Conservation (phyloP, 352 stramenopile genomes). For the Plasmopara halstedii region DNA sequence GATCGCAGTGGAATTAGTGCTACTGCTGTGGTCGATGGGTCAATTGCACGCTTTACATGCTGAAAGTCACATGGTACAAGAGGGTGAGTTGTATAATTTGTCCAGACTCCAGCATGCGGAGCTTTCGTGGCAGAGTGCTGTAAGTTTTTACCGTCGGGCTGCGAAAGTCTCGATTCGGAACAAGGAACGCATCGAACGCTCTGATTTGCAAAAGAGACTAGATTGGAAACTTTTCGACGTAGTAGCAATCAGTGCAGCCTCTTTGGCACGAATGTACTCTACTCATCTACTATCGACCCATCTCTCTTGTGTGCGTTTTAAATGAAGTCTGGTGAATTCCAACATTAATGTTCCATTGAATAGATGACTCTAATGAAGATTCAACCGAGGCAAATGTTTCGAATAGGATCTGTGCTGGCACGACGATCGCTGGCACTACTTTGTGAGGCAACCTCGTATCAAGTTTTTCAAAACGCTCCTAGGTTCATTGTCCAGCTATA, state of each 20-base stretch:
- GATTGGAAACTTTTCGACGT: slow-evolving; percentile 18
- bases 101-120: slow-evolving; percentile 24
- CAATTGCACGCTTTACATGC: slow-evolving; percentile 29
- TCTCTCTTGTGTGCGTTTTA: slow-evolving; percentile 17
- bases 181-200: background rate
- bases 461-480: slow-evolving; percentile 8
- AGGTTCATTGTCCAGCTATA: slow-evolving; percentile 5
- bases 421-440: slow-evolving; percentile 28
- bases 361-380: slow-evolving; percentile 41
- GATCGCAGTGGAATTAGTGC: slow-evolving; percentile 26
- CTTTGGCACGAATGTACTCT: slow-evolving; percentile 18
- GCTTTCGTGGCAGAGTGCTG: slow-evolving; percentile 20
- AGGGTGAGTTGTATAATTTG: slow-evolving; percentile 3
- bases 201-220: slow-evolving; percentile 1
- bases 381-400: slow-evolving; percentile 24
- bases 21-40: slow-evolving; percentile 30
- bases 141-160: slow-evolving; percentile 18
- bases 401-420: slow-evolving; percentile 29
- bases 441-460: background rate
- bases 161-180: slow-evolving; percentile 2
- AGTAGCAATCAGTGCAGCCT: background rate
- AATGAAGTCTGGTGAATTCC: background rate
- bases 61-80: slow-evolving; percentile 19
- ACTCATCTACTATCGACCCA: slow-evolving; percentile 24
- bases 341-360: background rate